Evolutionary conservation across 306 rosid species (phyloP).

Genomic region (Vigna radiata): DNA sequence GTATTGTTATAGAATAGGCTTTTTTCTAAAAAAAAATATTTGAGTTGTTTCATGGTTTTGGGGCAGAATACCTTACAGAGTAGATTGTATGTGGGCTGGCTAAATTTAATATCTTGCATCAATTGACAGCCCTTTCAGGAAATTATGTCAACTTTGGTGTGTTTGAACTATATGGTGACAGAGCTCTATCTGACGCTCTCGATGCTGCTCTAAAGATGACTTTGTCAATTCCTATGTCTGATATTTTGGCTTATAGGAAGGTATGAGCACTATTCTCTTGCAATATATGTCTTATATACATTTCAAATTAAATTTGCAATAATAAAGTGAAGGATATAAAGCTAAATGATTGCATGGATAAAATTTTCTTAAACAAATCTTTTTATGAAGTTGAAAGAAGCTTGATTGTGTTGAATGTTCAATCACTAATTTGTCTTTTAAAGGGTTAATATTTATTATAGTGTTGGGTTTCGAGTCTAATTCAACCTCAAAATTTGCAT

Average conservation of each 20-base stretch:
- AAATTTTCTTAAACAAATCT: not conserved
- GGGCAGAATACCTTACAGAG: not conserved
- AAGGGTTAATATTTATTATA: not conserved
- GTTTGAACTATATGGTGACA: conserved; percentile 94
- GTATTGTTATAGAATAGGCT: not conserved
- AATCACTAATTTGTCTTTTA: no score
- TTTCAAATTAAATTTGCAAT: conserved; percentile 28
- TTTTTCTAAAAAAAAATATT: not conserved
- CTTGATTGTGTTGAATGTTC: not conserved
- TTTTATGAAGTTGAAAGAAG: not conserved
- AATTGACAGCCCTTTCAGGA: conserved; percentile 89
- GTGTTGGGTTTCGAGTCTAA: no score
- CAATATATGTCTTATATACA: conserved; percentile 11
- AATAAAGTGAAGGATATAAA: conserved; percentile 13
- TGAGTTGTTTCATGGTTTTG: not conserved
- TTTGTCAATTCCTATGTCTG: conserved; percentile 89
- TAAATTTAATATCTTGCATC: conserved; percentile 40
- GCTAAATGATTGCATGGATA: conserved; percentile 23
- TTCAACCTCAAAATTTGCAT: no score
- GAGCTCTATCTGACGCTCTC: conserved; percentile 90
- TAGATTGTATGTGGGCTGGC: not conserved
- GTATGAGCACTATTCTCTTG: conserved; percentile 53
- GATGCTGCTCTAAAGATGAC: conserved; percentile 93
- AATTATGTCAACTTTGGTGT: conserved; percentile 98
- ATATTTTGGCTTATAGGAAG: conserved; percentile 94